Conservation (phyloP, 768 basidiomycete genomes). For the Psilocybe cyanescens region DNA sequence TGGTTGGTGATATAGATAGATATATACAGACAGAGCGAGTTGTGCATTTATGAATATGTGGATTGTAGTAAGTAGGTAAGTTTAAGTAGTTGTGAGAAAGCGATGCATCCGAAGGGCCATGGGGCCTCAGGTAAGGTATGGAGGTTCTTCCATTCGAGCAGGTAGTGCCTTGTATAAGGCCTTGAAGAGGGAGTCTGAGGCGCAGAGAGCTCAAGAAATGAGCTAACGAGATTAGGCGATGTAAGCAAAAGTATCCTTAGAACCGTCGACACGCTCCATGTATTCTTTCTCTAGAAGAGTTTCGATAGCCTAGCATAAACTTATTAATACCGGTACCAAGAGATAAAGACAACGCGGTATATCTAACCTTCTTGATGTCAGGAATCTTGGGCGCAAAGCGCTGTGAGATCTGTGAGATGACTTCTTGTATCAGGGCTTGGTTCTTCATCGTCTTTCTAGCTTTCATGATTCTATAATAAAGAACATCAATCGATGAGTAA, state of each 20-base stretch:
- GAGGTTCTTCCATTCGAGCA: too few species aligned
- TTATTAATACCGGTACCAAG: constrained; percentile 13
- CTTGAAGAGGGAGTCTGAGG: neutral
- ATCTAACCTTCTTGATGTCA: constrained; percentile 95
- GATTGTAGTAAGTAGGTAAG: neutral
- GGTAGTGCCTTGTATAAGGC: too few species aligned
- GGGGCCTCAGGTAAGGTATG: too few species aligned
- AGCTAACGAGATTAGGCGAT: constrained; percentile 52
- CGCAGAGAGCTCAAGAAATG: neutral
- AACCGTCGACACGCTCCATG: constrained; percentile 90
- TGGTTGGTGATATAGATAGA: neutral
- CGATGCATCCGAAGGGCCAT: too few species aligned
- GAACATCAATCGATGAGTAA: neutral
- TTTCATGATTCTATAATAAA: constrained; percentile 80
- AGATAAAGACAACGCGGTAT: neutral
- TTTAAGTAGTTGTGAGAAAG: too few species aligned
- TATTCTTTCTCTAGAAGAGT: constrained; percentile 96
- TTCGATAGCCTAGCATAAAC: constrained; percentile 73
- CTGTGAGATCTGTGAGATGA: constrained; percentile 86
- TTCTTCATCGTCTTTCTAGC: constrained; percentile 96
- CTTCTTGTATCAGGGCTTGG: constrained; percentile 86
- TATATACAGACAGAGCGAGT: neutral
- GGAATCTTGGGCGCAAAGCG: constrained; percentile 93
- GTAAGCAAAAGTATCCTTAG: constrained; percentile 88
- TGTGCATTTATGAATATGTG: neutral